These are phyloP conservation scores for Holtermanniella nyarrowii DNA, from an alignment of 768 basidiomycete genomes.

Conservation along the genomic window DNA sequence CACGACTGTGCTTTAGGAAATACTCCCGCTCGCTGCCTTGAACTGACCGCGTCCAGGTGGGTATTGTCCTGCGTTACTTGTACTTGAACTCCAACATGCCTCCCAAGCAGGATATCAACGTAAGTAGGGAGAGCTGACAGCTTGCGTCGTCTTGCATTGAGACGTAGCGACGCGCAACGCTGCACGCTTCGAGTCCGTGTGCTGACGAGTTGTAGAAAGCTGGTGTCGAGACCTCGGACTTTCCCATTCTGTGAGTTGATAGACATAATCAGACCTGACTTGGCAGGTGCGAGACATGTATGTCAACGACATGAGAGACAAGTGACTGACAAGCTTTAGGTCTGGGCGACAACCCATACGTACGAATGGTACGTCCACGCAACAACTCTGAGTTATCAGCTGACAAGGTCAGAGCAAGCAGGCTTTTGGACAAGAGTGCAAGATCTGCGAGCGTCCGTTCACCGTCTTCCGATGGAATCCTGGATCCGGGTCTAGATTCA, in stretches of 20 bases:
- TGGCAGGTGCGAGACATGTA: conserved; percentile 39
- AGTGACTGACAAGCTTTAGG: conserved; percentile 45
- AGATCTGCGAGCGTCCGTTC: conserved; percentile 92
- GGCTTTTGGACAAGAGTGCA: conserved; percentile 89
- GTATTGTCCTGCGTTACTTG: too few species aligned
- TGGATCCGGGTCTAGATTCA: conserved; percentile 81
- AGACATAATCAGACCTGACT: background rate
- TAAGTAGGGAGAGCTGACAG: conserved; percentile 10
- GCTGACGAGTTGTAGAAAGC: conserved; percentile 26
- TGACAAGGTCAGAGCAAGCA: conserved; percentile 67
- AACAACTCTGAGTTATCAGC: background rate
- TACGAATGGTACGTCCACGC: conserved; percentile 68
- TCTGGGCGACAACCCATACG: conserved; percentile 80
- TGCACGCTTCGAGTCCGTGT: background rate
- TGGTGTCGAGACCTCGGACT: conserved; percentile 39
- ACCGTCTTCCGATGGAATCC: conserved; percentile 99
- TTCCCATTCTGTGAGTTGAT: conserved; percentile 35
- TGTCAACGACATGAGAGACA: background rate
- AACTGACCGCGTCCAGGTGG: too few species aligned
- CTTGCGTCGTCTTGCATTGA: background rate
- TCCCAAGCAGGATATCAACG: conserved; percentile 39
- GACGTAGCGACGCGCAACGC: too few species aligned
- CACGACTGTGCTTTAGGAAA: too few species aligned
- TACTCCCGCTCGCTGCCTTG: too few species aligned
- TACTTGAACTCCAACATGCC: conserved; percentile 14